A percentile compares a stretch with the other conserved stretches of the same genome.
Evolutionary conservation across 2,329 filamentous ascomycete genomes (phyloP).

Genomic region (Arthrobotrys sphaeroides): DNA sequence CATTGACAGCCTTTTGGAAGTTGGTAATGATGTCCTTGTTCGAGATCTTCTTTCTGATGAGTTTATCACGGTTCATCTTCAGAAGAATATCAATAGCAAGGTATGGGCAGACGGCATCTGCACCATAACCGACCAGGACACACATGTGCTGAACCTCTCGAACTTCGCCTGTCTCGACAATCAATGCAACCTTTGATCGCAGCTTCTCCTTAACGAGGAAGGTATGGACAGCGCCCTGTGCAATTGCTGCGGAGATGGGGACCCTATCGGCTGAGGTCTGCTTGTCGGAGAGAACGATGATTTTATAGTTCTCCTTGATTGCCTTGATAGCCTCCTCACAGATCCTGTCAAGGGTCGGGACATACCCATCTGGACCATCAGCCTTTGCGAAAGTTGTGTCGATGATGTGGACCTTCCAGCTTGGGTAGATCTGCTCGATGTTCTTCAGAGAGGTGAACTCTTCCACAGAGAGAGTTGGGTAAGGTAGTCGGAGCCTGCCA

Average conservation of each 20-base stretch:
- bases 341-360: conserved; percentile 86
- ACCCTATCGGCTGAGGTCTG: conserved; percentile 84
- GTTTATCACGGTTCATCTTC: conserved; percentile 91
- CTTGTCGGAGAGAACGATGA: conserved; percentile 89
- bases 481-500: conserved; percentile 82
- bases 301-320: conserved; percentile 82
- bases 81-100: conserved; percentile 95
- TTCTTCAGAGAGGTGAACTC: conserved; percentile 90
- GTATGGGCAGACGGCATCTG: conserved; percentile 93
- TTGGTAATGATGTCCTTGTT: conserved; percentile 88
- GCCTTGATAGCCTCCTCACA: conserved; percentile 84
- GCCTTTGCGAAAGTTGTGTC: conserved; percentile 92
- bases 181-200: conserved; percentile 84
- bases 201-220: conserved; percentile 95
- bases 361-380: conserved; percentile 82
- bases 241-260: conserved; percentile 83
- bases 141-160: conserved; percentile 99
- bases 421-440: conserved; percentile 74
- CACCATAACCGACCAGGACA: conserved; percentile 94
- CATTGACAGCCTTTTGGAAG: conserved; percentile 96
- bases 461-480: conserved; percentile 85
- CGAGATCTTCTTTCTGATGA: conserved; percentile 88
- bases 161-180: conserved; percentile 92
- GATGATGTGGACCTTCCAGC: conserved; percentile 89
- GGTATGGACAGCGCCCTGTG: conserved; percentile 93